A percentile compares a stretch with the other conserved stretches of the same genome.
These are phyloP conservation scores for Yamadazyma laniorum DNA, from an alignment of 805 yeast species.

Conservation along the genomic window DNA sequence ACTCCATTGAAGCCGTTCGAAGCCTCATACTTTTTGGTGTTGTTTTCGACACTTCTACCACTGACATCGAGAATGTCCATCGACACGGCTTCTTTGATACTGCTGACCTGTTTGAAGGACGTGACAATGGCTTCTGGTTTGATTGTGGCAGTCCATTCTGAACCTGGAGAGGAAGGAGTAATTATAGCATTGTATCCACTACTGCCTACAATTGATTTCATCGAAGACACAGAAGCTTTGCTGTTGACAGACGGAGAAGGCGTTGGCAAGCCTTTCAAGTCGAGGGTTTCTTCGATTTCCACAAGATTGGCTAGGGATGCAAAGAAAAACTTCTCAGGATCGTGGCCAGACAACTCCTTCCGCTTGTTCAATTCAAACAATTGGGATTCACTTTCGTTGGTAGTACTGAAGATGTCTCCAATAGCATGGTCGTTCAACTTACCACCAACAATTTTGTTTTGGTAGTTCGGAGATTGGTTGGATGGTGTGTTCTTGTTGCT, in stretches of 20 bases:
- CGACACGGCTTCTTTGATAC: constrained; percentile 33
- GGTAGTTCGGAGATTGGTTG: constrained; percentile 31
- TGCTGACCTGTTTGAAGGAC: constrained; percentile 46
- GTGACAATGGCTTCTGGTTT: constrained; percentile 44
- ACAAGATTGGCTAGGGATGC: constrained; percentile 52
- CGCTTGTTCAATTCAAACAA: constrained; percentile 46
- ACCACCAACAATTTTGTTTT: constrained; percentile 12
- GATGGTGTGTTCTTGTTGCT: constrained; percentile 43
- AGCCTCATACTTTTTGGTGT: too few species aligned
- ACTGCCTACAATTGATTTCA: neutral
- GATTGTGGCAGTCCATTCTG: constrained; percentile 45
- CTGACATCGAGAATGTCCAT: constrained; percentile 24
- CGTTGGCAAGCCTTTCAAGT: constrained; percentile 16
- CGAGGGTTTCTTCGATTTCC: constrained; percentile 38
- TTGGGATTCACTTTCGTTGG: constrained; percentile 5
- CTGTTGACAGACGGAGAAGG: constrained; percentile 16
- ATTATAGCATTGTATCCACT: neutral
- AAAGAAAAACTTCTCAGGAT: constrained; percentile 49
- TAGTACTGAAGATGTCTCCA: constrained; percentile 25
- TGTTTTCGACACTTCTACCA: constrained; percentile 10
- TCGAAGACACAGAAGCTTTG: constrained; percentile 1
- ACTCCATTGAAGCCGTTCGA: too few species aligned
- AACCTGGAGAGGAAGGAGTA: constrained; percentile 41
- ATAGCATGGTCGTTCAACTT: constrained; percentile 18
- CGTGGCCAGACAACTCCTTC: constrained; percentile 43